Percentiles rank a stretch among this genome's conserved stretches.
Evolutionary conservation across 2,329 filamentous ascomycete species (phyloP).

Genomic region (Colletotrichum musae): DNA sequence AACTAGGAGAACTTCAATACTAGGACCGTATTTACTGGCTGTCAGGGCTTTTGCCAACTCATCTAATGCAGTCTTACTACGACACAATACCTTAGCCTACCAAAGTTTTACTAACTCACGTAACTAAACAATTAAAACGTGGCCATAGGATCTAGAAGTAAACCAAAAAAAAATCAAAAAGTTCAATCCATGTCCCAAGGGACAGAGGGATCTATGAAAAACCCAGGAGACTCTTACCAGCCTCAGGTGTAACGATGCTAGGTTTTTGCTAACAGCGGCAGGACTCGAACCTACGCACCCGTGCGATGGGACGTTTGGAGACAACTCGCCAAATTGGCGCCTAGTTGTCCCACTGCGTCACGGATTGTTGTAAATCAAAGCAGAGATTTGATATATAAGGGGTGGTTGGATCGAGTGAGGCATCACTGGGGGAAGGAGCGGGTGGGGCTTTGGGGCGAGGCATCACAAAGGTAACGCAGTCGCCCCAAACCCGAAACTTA

Average conservation of each 20-base stretch:
- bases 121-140: too few species aligned
- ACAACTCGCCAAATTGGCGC: slow-evolving; percentile 10
- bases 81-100: too few species aligned
- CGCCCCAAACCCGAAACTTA: too few species aligned
- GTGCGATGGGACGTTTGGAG: slow-evolving; percentile 16
- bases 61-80: too few species aligned
- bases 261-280: slow-evolving; percentile 22
- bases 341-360: slow-evolving; percentile 14
- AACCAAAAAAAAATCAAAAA: slow-evolving; percentile 12
- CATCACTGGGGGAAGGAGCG: slow-evolving; percentile 9
- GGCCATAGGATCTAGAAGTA: neutral
- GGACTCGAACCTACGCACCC: slow-evolving; percentile 29
- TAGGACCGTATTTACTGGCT: neutral
- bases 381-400: neutral
- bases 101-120: too few species aligned
- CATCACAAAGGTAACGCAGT: too few species aligned
- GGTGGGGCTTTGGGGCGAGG: neutral
- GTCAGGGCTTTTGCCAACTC: too few species aligned
- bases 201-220: slow-evolving; percentile 15
- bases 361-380: slow-evolving; percentile 8
- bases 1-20: too few species aligned
- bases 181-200: neutral
- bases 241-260: slow-evolving; percentile 30
- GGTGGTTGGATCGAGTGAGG: neutral
- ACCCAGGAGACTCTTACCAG: slow-evolving; percentile 27